Base-by-base conservation (phyloP, 179 eudicot genomes). In the Silene noctiflora region DNA sequence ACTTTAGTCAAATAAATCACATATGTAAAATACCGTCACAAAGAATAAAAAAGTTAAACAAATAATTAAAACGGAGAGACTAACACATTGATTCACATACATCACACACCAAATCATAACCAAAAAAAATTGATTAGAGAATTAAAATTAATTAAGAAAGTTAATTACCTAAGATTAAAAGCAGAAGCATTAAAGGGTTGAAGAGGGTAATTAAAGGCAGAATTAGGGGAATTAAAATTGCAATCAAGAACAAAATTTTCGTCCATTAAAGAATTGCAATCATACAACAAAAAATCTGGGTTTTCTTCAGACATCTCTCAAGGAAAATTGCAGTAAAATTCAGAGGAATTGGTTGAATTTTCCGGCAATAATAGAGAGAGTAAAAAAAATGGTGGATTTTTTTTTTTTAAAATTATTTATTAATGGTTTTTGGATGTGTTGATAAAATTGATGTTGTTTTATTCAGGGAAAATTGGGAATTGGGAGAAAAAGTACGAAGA, bases 211-310 rank as follows among this genome's bases (percentile, higher is more conserved):
- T 72, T 78, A 73, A 87, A 84, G 63, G 83, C 92, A 79, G 86
- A 73, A 82, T 79, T 77, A 19, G 91, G 81, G 67, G 77, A 76
- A 20, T 83, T 3, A 35, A 85, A 86, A 72, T 78, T 83, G 51
- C 78, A 78, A 72, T 83, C 88, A 20, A 90, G 83, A 67, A 81
- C 86, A 74, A 82, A 67, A 46, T 82, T 78, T 70, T 90, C 90
- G 20, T 91, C 91, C 21, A 84, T 85, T 71, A 88, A 71, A 13
- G 84, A 89, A 59, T 85, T 71, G 35, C 71, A 88, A 79, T 88
- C 91, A 72, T 72, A 85, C 5, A 91, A 67, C 92, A 90, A 90
- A 83, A 88, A 91, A 80, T 87, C 87, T 65, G 87, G 73, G 83
- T 85, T 84, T 56, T 91, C 97, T 70, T 89, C 88, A 1, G 90